Conservation (phyloP, 2,329 filamentous ascomycete genomes). For the Talaromyces albobiverticillius region DNA sequence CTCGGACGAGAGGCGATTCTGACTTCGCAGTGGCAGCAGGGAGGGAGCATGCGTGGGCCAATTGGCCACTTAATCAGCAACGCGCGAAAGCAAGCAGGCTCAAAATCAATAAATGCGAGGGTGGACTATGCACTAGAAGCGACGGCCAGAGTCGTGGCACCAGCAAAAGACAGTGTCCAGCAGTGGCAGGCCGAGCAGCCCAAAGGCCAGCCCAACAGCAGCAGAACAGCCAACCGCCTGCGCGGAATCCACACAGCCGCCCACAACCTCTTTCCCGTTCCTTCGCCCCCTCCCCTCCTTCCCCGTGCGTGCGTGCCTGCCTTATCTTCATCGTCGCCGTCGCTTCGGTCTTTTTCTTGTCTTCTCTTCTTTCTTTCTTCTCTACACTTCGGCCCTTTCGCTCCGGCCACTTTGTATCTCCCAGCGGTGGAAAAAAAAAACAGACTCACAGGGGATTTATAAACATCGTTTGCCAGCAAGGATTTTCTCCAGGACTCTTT, state of each 20-base stretch:
- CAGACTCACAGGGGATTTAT: background rate
- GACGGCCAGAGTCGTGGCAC: constrained; percentile 34
- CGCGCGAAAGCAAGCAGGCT: constrained; percentile 14
- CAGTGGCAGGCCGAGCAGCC: constrained; percentile 24
- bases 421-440: background rate
- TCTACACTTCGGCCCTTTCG: constrained; percentile 12
- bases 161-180: constrained; percentile 22
- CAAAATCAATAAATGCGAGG: background rate
- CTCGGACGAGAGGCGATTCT: too few relatives aligned
- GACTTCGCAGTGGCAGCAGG: background rate
- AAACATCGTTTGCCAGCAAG: constrained; percentile 3
- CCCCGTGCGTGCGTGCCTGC: constrained; percentile 24
- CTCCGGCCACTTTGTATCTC: constrained; percentile 4
- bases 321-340: constrained; percentile 28
- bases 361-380: constrained; percentile 12
- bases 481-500: too few relatives aligned
- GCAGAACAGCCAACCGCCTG: constrained; percentile 16
- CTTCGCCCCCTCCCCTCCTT: constrained; percentile 24
- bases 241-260: constrained; percentile 18
- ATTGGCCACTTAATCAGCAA: background rate
- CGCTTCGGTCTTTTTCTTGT: constrained; percentile 21
- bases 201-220: constrained; percentile 37
- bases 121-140: constrained; percentile 15
- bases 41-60: background rate
- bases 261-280: constrained; percentile 21